phyloP scores from a whole-genome alignment of 2,329 filamentous ascomycete species.

The Stemphylium beticola region DNA sequence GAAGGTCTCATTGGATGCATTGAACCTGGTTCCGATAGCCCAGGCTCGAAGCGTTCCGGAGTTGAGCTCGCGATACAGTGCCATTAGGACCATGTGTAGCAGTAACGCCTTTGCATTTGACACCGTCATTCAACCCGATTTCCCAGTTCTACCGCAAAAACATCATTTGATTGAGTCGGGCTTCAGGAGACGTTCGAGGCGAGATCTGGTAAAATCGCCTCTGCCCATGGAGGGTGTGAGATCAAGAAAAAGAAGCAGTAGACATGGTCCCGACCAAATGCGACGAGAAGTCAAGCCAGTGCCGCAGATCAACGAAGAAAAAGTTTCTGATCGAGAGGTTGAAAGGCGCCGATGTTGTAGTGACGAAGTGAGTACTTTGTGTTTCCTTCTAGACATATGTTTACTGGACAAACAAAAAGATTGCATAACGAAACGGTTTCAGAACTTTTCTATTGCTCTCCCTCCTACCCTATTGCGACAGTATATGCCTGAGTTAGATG shows the following conservation, averaged over 20 bases:
- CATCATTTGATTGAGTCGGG: slow-evolving; percentile 30
- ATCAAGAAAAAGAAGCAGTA: slow-evolving; percentile 25
- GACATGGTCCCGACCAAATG: slow-evolving; percentile 20
- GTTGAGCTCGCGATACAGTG: slow-evolving; percentile 20
- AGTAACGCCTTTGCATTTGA: slow-evolving; percentile 28
- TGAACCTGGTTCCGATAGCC: slow-evolving; percentile 17
- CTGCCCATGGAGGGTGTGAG: slow-evolving; percentile 33
- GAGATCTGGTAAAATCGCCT: slow-evolving; percentile 26
- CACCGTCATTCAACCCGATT: slow-evolving; percentile 22
- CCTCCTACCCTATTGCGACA: slow-evolving; percentile 20
- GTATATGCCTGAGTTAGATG: slow-evolving; percentile 27
- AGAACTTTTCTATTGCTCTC: slow-evolving; percentile 18
- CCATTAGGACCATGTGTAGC: slow-evolving; percentile 37
- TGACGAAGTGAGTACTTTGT: slow-evolving; percentile 41
- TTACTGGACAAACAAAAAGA: slow-evolving; percentile 23
- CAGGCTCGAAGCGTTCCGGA: slow-evolving; percentile 25
- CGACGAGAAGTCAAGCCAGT: slow-evolving; percentile 23
- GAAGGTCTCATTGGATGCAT: background rate
- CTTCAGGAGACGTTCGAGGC: slow-evolving; percentile 26
- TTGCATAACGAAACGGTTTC: slow-evolving; percentile 40
- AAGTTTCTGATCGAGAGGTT: slow-evolving; percentile 13
- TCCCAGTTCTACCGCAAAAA: slow-evolving; percentile 33
- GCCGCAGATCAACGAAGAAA: slow-evolving; percentile 31
- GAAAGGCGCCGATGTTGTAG: slow-evolving; percentile 21
- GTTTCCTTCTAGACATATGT: slow-evolving; percentile 24